These are phyloP conservation scores for Talaromyces sp. DNA, from an alignment of 2,329 filamentous ascomycete species.

Conservation along the genomic window DNA sequence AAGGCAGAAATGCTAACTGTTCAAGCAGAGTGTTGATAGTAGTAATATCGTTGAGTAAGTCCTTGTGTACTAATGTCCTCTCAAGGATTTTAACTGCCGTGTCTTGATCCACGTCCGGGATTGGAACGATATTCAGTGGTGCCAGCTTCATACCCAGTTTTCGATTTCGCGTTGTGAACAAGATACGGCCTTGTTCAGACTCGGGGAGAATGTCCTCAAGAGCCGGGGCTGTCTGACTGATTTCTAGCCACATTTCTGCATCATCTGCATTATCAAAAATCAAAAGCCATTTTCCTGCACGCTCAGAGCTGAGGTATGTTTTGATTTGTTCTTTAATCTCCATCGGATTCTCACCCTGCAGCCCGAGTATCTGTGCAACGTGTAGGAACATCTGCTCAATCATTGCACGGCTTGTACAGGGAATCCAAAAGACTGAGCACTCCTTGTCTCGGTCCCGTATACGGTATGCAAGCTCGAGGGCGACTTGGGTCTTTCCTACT, in stretches of 20 bases:
- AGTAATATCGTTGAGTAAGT: slow-evolving; percentile 2
- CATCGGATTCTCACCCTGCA: slow-evolving; percentile 15
- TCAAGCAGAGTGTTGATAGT: slow-evolving; percentile 10
- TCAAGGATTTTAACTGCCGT: slow-evolving; percentile 7
- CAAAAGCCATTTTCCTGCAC: slow-evolving; percentile 16
- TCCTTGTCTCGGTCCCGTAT: neutral
- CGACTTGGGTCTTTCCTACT: slow-evolving; percentile 13
- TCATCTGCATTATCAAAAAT: slow-evolving; percentile 21
- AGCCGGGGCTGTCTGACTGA: neutral
- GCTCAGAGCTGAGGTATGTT: slow-evolving; percentile 10
- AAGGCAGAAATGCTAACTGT: slow-evolving; percentile 17
- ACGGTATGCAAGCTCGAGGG: slow-evolving; percentile 11
- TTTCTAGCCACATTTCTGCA: slow-evolving; percentile 12
- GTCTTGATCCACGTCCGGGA: slow-evolving; percentile 12
- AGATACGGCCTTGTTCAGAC: slow-evolving; percentile 17
- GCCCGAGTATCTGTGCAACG: neutral
- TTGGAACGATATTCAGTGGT: slow-evolving; percentile 11
- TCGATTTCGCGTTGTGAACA: slow-evolving; percentile 22
- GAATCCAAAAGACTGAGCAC: slow-evolving; percentile 4
- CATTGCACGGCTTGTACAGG: neutral
- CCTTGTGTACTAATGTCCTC: neutral
- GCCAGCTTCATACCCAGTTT: slow-evolving; percentile 15
- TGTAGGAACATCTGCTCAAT: slow-evolving; percentile 1
- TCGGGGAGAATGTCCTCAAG: slow-evolving; percentile 13
- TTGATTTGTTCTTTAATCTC: slow-evolving; percentile 7